A percentile compares a stretch with the other conserved stretches of the same genome.
Conservation (phyloP, 2,329 filamentous ascomycete species). For the Venturia aucupariae region DNA sequence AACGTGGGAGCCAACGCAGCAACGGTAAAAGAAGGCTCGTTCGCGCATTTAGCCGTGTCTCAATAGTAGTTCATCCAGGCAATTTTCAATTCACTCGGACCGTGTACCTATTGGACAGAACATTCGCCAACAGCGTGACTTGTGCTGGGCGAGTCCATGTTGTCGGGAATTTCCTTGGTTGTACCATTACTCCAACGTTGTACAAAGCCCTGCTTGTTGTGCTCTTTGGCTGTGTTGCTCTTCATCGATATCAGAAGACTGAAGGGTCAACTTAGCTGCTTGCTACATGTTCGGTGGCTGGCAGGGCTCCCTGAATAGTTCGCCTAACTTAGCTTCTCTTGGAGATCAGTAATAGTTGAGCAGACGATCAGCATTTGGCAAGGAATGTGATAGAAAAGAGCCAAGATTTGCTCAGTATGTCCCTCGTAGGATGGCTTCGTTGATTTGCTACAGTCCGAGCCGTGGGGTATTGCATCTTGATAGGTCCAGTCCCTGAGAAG, state of each 20-base stretch:
- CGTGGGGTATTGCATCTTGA: not conserved
- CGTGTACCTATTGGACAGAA: not conserved
- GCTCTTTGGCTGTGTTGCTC: not conserved
- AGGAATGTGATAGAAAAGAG: too few relatives aligned
- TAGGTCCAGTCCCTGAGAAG: not conserved
- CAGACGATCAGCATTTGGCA: too few relatives aligned
- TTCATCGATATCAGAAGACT: constrained; percentile 4
- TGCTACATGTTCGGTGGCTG: not conserved
- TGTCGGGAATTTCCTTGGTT: not conserved
- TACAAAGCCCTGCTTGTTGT: not conserved
- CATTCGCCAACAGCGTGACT: not conserved
- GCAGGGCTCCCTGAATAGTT: not conserved
- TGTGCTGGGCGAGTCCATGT: not conserved
- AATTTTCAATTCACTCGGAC: not conserved
- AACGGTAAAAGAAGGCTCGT: not conserved
- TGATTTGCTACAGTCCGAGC: not conserved
- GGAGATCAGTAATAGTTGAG: too few relatives aligned
- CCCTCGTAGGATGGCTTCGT: too few relatives aligned
- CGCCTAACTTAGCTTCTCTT: too few relatives aligned
- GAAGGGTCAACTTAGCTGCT: not conserved
- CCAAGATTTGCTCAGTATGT: too few relatives aligned
- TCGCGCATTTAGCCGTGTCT: not conserved
- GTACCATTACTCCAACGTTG: not conserved
- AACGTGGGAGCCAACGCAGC: not conserved
- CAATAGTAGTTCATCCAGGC: not conserved